phyloP scores from a whole-genome alignment of 139 green algal species.

The Volvox africanus region DNA sequence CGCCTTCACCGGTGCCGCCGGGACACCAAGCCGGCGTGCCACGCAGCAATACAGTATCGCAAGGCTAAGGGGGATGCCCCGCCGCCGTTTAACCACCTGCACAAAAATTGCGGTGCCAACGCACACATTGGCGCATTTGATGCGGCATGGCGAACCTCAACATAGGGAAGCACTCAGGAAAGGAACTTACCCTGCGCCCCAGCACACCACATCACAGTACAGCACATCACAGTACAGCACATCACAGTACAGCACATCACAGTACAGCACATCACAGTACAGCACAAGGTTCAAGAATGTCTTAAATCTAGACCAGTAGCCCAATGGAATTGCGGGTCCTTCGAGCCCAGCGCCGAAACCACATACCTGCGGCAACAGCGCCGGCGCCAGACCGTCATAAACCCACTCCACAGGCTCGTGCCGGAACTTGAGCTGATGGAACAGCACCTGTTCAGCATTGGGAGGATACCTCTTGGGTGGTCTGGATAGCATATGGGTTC shows the following conservation, averaged over 20 bases:
- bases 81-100: background rate
- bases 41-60: slow-evolving; percentile 54
- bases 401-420: slow-evolving; percentile 84
- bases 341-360: too few species aligned
- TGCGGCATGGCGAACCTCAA: background rate
- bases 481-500: too few species aligned
- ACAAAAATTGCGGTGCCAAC: background rate
- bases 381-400: slow-evolving; percentile 79
- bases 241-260: background rate
- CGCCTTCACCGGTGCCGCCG: slow-evolving; percentile 54
- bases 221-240: too few species aligned
- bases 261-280: too few species aligned
- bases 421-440: slow-evolving; percentile 20
- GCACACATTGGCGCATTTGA: background rate
- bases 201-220: background rate
- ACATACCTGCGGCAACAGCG: slow-evolving; percentile 64
- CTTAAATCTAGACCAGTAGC: too few species aligned
- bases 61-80: slow-evolving; percentile 64
- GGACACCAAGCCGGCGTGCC: slow-evolving; percentile 55
- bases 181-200: background rate
- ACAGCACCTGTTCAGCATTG: slow-evolving; percentile 23
- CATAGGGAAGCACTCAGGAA: background rate
- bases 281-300: too few species aligned
- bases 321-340: too few species aligned
- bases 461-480: too few species aligned